These are phyloP conservation scores for Ophiostoma quercus DNA, from an alignment of 2,329 filamentous ascomycete species.

Conservation along the genomic window DNA sequence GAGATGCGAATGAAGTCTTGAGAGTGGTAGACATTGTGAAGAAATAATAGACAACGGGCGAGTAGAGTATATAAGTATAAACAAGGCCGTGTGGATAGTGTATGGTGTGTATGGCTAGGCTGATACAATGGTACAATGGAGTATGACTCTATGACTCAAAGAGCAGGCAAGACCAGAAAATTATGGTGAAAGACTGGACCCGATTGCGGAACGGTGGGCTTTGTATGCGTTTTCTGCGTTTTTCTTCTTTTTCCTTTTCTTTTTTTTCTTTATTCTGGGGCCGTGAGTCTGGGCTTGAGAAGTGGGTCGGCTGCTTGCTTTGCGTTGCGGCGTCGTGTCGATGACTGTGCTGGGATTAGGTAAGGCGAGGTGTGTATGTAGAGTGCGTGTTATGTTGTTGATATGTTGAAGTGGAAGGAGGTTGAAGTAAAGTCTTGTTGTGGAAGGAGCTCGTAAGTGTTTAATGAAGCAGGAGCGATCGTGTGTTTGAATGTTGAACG, in stretches of 20 bases:
- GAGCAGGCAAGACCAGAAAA: slow-evolving; percentile 25
- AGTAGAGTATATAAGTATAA: neutral
- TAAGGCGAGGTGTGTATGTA: neutral
- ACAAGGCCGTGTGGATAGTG: slow-evolving; percentile 16
- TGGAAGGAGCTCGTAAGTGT: neutral
- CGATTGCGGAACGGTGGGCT: slow-evolving; percentile 26
- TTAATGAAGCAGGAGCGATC: neutral
- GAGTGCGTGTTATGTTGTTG: neutral
- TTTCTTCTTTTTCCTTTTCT: neutral
- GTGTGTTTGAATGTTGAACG: neutral
- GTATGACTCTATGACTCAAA: slow-evolving; percentile 22
- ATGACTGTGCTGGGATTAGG: neutral
- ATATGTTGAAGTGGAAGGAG: neutral
- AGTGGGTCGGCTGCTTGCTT: neutral
- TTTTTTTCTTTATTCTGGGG: slow-evolving; percentile 2
- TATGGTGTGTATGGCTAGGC: slow-evolving; percentile 12
- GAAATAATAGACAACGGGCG: neutral
- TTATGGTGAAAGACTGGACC: slow-evolving; percentile 21
- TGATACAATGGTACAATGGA: slow-evolving; percentile 5
- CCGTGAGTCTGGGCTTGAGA: slow-evolving; percentile 2
- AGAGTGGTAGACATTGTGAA: slow-evolving; percentile 27
- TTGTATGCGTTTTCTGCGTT: slow-evolving; percentile 16
- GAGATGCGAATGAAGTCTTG: slow-evolving; percentile 34
- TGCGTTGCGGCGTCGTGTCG: slow-evolving; percentile 4
- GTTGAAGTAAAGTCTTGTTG: neutral